Evolutionary conservation across 768 basidiomycete species (phyloP), one percentile per base, ranked within the genome.

Genomic region (Suillus variegatus): DNA sequence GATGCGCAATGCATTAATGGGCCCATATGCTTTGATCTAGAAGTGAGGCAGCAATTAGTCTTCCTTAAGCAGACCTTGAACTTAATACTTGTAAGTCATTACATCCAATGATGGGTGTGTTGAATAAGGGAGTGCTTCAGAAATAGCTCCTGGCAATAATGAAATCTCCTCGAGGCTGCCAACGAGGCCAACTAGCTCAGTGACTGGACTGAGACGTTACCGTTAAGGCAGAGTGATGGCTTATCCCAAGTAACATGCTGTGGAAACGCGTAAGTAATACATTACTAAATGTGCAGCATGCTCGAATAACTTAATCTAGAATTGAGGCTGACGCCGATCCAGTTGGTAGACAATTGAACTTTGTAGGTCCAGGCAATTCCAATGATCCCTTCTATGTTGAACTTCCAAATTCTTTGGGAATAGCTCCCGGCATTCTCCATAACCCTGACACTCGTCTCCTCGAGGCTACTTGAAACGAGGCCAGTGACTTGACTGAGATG

Each of bases 401-500:
- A 32, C 32, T 32, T 32, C 32, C 32, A 32, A 32, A 6, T 32
- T 32, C 47, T 49, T 22, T 49, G 32, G 47, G 72, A 80, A 66
- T 78, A 93, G 96, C 87, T 95, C 84, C 92, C 94, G 20, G 86
- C 94, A 69, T 88, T 85, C 68, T 89, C 88, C 8, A 95, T 79
- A 1, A 91, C 85, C 32, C 32, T 41, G 74, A 73, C 44, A 82
- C 20, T 95, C 85, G 9, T 52, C 71, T 92, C 85, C 32, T 88
- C 88, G 67, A 86, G 81, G 28, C 82, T 82, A n/a, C 90, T 32
- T 32, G 32, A 92, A 22, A 92, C 81, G 43, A 94, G 81, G 13
- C 90, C 90, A 56, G 94, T 92, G 44, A 98, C 91, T 72, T 92
- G 82, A 99, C 84, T 90, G 85, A 64, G 86, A 81, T 1, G 96